Percentiles rank a stretch among this genome's conserved stretches.
Evolutionary conservation across 2,329 filamentous ascomycete genomes (phyloP).

Genomic region (Microdochium nivale): DNA sequence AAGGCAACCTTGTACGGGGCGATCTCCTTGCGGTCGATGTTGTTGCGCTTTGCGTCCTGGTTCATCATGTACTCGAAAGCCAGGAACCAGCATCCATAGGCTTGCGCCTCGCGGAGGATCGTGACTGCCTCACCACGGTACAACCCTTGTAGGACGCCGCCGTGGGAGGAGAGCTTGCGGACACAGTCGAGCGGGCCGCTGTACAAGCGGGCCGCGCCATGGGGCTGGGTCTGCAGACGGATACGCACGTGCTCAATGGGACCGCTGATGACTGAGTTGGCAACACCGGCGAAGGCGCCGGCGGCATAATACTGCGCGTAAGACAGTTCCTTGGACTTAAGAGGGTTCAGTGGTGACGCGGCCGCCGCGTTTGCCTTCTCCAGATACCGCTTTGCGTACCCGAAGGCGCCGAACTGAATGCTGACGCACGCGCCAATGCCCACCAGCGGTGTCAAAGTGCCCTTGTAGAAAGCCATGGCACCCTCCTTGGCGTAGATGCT

Average conservation of each 20-base stretch:
- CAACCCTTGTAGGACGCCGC: slow-evolving; percentile 62
- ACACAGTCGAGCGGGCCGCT: slow-evolving; percentile 83
- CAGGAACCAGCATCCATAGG: slow-evolving; percentile 93
- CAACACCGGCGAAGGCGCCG: slow-evolving; percentile 84
- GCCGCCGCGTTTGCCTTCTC: slow-evolving; percentile 63
- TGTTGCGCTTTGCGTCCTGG: slow-evolving; percentile 70
- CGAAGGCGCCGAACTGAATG: slow-evolving; percentile 97
- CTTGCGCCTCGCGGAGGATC: slow-evolving; percentile 79
- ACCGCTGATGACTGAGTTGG: slow-evolving; percentile 79
- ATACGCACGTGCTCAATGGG: slow-evolving; percentile 98
- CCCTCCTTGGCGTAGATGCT: slow-evolving; percentile 87
- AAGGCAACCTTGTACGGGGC: slow-evolving; percentile 78
- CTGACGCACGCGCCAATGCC: slow-evolving; percentile 96
- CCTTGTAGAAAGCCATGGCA: slow-evolving; percentile 87
- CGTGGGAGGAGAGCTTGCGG: slow-evolving; percentile 62
- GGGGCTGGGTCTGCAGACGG: slow-evolving; percentile 90
- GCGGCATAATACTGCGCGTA: slow-evolving; percentile 85
- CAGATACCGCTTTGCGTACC: slow-evolving; percentile 79
- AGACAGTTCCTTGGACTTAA: slow-evolving; percentile 47
- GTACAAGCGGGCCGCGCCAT: slow-evolving; percentile 73
- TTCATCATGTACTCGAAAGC: slow-evolving; percentile 97
- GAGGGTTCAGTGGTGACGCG: slow-evolving; percentile 29
- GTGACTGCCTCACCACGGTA: slow-evolving; percentile 88
- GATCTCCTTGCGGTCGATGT: slow-evolving; percentile 66
- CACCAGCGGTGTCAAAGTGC: slow-evolving; percentile 86